These are phyloP conservation scores for Echria macrotheca DNA, from an alignment of 495 filamentous ascomycete species.

Conservation along the genomic window DNA sequence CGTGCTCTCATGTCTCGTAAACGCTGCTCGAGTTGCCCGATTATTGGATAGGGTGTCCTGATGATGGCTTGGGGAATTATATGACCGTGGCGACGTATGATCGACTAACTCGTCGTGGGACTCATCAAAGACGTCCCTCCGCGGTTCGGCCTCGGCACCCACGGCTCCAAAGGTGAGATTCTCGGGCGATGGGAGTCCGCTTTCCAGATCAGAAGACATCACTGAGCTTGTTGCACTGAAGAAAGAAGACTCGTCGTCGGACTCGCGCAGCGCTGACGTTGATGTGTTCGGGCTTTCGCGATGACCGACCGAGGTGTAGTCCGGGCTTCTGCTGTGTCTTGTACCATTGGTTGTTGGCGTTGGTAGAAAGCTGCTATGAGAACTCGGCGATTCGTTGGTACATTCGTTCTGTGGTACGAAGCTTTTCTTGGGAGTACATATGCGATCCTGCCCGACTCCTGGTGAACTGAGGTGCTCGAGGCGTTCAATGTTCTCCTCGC, in stretches of 20 bases:
- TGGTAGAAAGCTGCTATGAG: no score
- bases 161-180: neutral
- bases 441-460: no score
- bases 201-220: neutral
- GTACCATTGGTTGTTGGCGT: no score
- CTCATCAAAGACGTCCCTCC: neutral
- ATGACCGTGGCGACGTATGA: neutral
- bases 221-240: neutral
- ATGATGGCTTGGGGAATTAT: neutral
- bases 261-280: no score
- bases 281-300: no score
- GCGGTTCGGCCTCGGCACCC: neutral
- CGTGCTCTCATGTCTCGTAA: constrained; percentile 2
- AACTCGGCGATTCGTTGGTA: no score
- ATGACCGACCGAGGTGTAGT: no score
- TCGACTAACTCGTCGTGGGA: constrained; percentile 1
- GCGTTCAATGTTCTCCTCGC: no score
- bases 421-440: no score
- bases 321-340: no score
- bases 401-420: no score
- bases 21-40: neutral
- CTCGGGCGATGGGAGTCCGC: neutral
- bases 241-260: neutral
- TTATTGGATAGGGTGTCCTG: neutral
- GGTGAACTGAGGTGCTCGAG: no score